Conservation (phyloP, 495 filamentous ascomycete species). For the Delitschia confertaspora region DNA sequence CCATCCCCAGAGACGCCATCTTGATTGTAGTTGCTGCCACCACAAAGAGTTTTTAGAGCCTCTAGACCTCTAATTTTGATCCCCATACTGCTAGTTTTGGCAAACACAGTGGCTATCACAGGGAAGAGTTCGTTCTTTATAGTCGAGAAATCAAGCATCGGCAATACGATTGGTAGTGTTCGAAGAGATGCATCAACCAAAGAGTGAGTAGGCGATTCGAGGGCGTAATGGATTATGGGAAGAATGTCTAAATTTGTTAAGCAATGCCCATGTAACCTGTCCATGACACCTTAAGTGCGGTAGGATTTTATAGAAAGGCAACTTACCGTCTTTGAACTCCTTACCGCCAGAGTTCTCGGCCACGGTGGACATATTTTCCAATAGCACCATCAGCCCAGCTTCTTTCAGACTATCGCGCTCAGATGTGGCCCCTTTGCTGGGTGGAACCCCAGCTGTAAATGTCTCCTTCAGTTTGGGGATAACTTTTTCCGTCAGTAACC, state of each 20-base stretch:
- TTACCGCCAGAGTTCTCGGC: constrained; percentile 74
- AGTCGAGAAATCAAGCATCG: constrained; percentile 85
- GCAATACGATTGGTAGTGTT: constrained; percentile 62
- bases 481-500: constrained; percentile 73
- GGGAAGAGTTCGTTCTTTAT: constrained; percentile 95
- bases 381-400: constrained; percentile 77
- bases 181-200: constrained; percentile 77
- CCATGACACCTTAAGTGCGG: too few relatives aligned
- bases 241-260: constrained; percentile 58
- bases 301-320: background rate
- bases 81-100: constrained; percentile 79
- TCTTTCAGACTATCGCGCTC: constrained; percentile 80
- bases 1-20: constrained; percentile 51
- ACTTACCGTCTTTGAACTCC: constrained; percentile 86
- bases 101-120: constrained; percentile 78
- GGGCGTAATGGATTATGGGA: constrained; percentile 67
- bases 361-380: constrained; percentile 71
- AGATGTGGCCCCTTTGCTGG: constrained; percentile 35
- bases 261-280: background rate
- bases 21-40: constrained; percentile 45
- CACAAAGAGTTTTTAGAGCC: constrained; percentile 82
- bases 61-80: constrained; percentile 90
- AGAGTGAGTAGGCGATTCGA: constrained; percentile 82
- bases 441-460: constrained; percentile 44
- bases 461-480: constrained; percentile 75